These are phyloP conservation scores for Leccinum pellstonianum DNA, from an alignment of 768 basidiomycete species.

Conservation along the genomic window DNA sequence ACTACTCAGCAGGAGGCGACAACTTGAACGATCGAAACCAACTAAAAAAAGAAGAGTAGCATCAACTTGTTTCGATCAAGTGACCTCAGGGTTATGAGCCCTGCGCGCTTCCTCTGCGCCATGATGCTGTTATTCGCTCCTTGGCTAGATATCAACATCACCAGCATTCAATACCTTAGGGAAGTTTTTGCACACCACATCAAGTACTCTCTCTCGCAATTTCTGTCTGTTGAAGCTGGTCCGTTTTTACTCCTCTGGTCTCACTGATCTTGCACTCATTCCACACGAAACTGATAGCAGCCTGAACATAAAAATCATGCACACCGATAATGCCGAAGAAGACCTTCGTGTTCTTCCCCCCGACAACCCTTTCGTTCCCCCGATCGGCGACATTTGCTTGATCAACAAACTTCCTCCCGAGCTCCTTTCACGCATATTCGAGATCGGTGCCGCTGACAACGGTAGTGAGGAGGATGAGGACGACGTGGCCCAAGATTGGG, in stretches of 20 bases:
- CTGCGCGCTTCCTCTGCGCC: slow-evolving; percentile 50
- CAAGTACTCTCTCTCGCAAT: not conserved
- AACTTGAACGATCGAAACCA: no score
- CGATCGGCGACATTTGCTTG: slow-evolving; percentile 40
- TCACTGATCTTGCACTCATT: not conserved
- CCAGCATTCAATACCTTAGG: not conserved
- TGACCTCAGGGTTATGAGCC: slow-evolving; percentile 51
- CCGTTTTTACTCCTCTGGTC: not conserved
- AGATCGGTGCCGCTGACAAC: slow-evolving; percentile 42
- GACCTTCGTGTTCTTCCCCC: slow-evolving; percentile 27
- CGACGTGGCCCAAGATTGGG: slow-evolving; percentile 15
- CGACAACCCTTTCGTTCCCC: slow-evolving; percentile 51
- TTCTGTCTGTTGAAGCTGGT: not conserved
- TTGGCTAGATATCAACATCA: not conserved
- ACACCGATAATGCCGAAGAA: slow-evolving; percentile 1
- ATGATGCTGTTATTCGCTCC: slow-evolving; percentile 34
- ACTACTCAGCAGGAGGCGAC: no score
- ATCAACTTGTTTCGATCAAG: slow-evolving; percentile 49
- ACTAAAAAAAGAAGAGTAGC: slow-evolving; percentile 17
- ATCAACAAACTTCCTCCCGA: slow-evolving; percentile 56
- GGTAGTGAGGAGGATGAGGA: slow-evolving; percentile 41
- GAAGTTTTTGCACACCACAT: not conserved
- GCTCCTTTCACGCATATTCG: slow-evolving; percentile 55
- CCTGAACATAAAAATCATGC: not conserved
- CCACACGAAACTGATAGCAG: not conserved